Conservation (phyloP, 2,329 filamentous ascomycete genomes). For the Sporothrix curviconia region DNA sequence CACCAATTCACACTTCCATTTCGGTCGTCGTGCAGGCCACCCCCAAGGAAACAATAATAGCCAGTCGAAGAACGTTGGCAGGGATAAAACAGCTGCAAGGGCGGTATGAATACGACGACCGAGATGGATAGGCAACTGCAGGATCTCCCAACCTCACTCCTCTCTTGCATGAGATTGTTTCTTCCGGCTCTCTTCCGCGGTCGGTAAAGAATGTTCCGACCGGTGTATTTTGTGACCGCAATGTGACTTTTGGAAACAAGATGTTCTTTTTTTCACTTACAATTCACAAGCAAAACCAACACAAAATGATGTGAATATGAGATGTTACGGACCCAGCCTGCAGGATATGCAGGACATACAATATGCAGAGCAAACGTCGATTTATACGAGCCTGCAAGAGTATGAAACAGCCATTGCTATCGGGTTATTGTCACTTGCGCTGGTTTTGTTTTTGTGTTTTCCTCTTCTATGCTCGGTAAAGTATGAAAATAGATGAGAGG, state of each 20-base stretch:
- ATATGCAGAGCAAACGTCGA: too few relatives aligned
- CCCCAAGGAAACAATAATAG: too few relatives aligned
- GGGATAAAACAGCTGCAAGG: too few relatives aligned
- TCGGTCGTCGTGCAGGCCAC: neutral
- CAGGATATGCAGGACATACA: constrained; percentile 2
- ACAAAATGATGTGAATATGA: neutral
- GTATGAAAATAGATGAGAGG: too few relatives aligned
- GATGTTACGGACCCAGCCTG: constrained; percentile 4
- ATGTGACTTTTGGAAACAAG: neutral
- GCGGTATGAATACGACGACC: neutral
- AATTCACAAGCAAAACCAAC: too few relatives aligned
- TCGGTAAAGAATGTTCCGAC: neutral
- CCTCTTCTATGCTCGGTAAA: neutral
- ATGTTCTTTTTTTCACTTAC: neutral
- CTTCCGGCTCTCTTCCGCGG: neutral
- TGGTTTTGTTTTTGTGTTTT: neutral
- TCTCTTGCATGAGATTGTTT: neutral
- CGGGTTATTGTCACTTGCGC: neutral
- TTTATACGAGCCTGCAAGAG: neutral
- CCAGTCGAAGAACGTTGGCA: too few relatives aligned
- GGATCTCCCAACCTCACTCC: neutral
- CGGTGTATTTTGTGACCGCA: neutral
- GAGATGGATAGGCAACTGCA: neutral
- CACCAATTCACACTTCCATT: too few relatives aligned
- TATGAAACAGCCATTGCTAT: neutral